Evolutionary conservation across 2,329 filamentous ascomycete species (phyloP), one percentile per base, ranked within the genome.

Genomic region (Talaromyces sp.): DNA sequence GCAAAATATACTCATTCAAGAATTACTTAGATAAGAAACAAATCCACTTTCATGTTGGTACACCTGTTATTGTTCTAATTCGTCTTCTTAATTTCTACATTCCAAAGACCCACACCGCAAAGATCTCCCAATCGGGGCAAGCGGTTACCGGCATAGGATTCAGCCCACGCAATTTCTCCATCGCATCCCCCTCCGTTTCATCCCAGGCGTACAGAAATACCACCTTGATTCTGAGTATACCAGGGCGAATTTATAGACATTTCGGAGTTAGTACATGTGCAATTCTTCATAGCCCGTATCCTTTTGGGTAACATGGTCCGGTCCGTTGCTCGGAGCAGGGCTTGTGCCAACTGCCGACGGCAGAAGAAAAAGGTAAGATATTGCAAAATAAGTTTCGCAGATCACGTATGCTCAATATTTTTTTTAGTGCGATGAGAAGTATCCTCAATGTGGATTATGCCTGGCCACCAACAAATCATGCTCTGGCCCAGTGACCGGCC

Each of bases 361-460:
- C 32, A 35, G 17, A 60, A 60, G 50, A 60, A 53, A 55, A 60
- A 60, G 46, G 58, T 60, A 21, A 26, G 54, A 7, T 38, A 38
- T 38, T 38, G 6, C n/a, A 14, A 5, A 9, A n/a, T 8, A 24
- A 24, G 7, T 6, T 29, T 8, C 9, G 6, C 27, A 29, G 27
- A 29, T 29, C 27, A 6, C 5, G n/a, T 38, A n/a, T 24, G 5
- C 9, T 46, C 14, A 46, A 46, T 6, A 6, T 9, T 27, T 8
- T 3, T n/a, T 56, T 35, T 56, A 60, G 58, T 60, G 58, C 48
- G 58, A 60, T 19, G 58, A 57, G 26, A 21, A 21, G 3, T 60
- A 60, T 57, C 58, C 58, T n/a, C 54, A 57, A 14, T 57, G 58
- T 27, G 58, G 58, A 3, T 35, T 10, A 21, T 60, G 58, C 51